phyloP scores from a whole-genome alignment of 73 alveolate genomes.

The Paramecium octaurelia region DNA sequence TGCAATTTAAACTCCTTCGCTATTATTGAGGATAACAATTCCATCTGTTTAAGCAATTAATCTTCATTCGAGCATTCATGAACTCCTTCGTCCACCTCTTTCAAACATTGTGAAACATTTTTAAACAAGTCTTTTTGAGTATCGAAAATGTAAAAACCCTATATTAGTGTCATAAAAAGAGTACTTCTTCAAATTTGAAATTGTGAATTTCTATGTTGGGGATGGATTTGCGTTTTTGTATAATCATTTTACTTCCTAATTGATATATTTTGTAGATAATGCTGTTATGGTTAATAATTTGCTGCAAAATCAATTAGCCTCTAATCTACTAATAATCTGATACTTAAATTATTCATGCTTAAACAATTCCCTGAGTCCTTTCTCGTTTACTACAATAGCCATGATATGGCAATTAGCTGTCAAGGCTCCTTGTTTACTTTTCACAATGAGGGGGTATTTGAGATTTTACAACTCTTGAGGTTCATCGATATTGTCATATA shows the following conservation, averaged over 20 bases:
- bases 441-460: not conserved
- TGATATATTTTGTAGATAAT: not conserved
- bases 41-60: not conserved
- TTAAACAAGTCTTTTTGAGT: slow-evolving; percentile 7
- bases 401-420: slow-evolving; percentile 20
- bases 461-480: not conserved
- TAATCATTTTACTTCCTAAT: not conserved
- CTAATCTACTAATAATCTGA: not conserved
- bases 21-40: not conserved
- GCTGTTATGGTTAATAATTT: slow-evolving; percentile 15
- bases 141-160: slow-evolving; percentile 40
- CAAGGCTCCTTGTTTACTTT: slow-evolving; percentile 23
- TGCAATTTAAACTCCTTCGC: not conserved
- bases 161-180: not conserved
- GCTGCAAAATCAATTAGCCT: not conserved
- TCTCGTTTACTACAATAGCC: slow-evolving; percentile 36
- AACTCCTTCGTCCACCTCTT: not conserved
- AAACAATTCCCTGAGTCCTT: not conserved
- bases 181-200: slow-evolving; percentile 34
- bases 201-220: not conserved
- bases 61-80: not conserved
- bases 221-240: not conserved
- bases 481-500: not conserved
- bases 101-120: slow-evolving; percentile 28
- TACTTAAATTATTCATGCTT: slow-evolving; percentile 15